Conservation (phyloP, 2,329 filamentous ascomycete genomes). For the Alternaria conjuncta region DNA sequence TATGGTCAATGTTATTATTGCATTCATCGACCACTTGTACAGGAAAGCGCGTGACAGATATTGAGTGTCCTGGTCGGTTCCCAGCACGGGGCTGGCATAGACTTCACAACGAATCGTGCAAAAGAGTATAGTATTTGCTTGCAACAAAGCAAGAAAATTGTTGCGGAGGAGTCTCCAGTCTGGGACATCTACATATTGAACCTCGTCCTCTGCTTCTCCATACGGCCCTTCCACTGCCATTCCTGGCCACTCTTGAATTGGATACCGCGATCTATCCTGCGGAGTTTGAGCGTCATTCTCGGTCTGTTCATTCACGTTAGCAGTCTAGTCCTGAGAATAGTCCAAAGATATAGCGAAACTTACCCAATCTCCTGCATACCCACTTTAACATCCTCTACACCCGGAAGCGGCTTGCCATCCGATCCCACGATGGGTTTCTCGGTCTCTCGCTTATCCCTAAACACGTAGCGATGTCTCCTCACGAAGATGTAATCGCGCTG, state of each 20-base stretch:
- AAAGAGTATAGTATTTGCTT: neutral
- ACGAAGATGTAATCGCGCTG: constrained; percentile 97
- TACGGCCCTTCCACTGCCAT: constrained; percentile 95
- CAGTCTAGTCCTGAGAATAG: neutral
- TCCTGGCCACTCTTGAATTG: constrained; percentile 77
- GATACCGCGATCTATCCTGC: constrained; percentile 90
- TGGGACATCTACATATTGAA: constrained; percentile 77
- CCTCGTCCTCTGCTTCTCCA: constrained; percentile 92
- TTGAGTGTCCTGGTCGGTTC: neutral
- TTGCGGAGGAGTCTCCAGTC: neutral
- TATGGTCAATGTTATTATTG: neutral
- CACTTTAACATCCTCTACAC: constrained; percentile 83
- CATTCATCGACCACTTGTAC: neutral
- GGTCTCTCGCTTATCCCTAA: constrained; percentile 83
- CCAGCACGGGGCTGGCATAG: neutral
- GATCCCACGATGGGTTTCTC: constrained; percentile 85
- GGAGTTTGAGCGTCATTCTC: constrained; percentile 82
- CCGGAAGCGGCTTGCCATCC: constrained; percentile 83
- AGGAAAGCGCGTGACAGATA: neutral
- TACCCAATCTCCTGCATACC: constrained; percentile 86
- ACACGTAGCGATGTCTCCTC: constrained; percentile 86
- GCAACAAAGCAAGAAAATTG: neutral
- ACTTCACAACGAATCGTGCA: neutral
- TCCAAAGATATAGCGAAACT: constrained; percentile 52
- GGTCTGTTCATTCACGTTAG: constrained; percentile 20